Conservation (phyloP, 176 grass and related monocot species). For the Pontederia crassipes region DNA sequence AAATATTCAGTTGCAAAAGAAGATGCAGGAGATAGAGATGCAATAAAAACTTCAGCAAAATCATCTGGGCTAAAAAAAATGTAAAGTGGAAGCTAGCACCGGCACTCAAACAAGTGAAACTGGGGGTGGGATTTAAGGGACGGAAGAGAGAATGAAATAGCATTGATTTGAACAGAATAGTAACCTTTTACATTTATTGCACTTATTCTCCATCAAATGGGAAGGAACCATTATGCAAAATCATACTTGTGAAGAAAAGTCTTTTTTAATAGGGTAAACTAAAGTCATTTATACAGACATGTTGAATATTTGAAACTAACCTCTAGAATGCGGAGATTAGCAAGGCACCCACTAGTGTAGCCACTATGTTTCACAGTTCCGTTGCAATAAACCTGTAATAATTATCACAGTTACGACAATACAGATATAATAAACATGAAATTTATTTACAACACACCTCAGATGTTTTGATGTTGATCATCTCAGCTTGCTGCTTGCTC, state of each 20-base stretch:
- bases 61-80: too few species aligned
- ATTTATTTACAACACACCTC: slow-evolving; percentile 20
- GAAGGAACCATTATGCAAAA: neutral
- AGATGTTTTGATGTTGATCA: slow-evolving; percentile 19
- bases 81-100: too few species aligned
- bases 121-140: too few species aligned
- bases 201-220: too few species aligned
- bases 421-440: neutral
- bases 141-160: too few species aligned
- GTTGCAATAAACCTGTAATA: slow-evolving; percentile 40
- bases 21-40: too few species aligned
- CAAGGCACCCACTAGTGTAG: slow-evolving; percentile 47
- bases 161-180: too few species aligned
- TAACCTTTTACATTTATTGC: too few species aligned
- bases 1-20: too few species aligned
- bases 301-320: slow-evolving; percentile 9
- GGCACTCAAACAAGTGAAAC: too few species aligned
- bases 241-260: neutral
- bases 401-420: neutral
- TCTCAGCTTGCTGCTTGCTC: slow-evolving; percentile 53
- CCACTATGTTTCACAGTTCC: slow-evolving; percentile 66
- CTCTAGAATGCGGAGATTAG: slow-evolving; percentile 91
- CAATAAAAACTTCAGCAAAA: too few species aligned
- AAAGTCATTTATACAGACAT: too few species aligned
- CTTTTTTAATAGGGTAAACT: neutral